These are phyloP conservation scores for Mycena crocata DNA, from an alignment of 768 basidiomycete genomes.

Conservation along the genomic window DNA sequence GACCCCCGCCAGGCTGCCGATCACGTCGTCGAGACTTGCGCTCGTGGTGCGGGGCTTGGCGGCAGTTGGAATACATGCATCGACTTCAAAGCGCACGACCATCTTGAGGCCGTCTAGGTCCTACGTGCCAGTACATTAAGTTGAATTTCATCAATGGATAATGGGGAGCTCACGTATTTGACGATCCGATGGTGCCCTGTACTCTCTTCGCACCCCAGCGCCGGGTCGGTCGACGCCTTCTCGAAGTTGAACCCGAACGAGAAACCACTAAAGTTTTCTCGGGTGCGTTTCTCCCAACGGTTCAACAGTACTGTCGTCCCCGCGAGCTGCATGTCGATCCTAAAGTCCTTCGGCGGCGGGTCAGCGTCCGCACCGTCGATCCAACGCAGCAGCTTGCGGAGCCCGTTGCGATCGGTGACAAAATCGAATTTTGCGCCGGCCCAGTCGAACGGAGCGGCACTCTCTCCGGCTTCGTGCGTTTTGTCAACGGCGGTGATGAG, in stretches of 20 bases:
- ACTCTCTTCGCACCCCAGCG: conserved; percentile 59
- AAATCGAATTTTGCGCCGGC: conserved; percentile 49
- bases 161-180: conserved; percentile 63
- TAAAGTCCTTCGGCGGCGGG: conserved; percentile 64
- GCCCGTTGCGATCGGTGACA: conserved; percentile 64
- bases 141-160: too few relatives aligned
- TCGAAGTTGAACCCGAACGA: conserved; percentile 75
- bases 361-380: conserved; percentile 51
- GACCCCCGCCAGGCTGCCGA: conserved; percentile 46
- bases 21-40: conserved; percentile 49
- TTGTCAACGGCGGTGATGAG: conserved; percentile 61
- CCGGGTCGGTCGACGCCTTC: conserved; percentile 60
- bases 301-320: conserved; percentile 74
- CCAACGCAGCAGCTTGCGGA: conserved; percentile 67
- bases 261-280: conserved; percentile 49
- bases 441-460: conserved; percentile 46
- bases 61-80: conserved; percentile 54
- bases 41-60: conserved; percentile 27
- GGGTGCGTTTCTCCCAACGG: conserved; percentile 62
- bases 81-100: conserved; percentile 69
- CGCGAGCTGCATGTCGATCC: conserved; percentile 76
- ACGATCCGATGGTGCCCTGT: conserved; percentile 74
- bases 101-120: conserved; percentile 68
- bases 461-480: conserved; percentile 30
- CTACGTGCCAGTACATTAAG: conserved; percentile 45